phyloP scores from a whole-genome alignment of 2,329 filamentous ascomycete species.

The Teratosphaeriaceae sp. region DNA sequence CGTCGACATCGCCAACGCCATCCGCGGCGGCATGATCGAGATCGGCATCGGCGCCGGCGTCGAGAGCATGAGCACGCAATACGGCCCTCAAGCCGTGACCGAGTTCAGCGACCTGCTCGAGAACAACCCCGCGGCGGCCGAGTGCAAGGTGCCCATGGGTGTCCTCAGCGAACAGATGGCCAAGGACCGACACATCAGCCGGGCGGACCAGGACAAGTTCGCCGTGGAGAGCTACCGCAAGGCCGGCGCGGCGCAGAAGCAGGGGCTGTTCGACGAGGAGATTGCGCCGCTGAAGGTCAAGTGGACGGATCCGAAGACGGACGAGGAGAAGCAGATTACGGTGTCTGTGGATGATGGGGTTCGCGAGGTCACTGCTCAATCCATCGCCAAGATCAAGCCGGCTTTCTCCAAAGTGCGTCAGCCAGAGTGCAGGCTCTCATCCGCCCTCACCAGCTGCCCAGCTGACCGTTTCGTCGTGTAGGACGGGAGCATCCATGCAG shows the following conservation, averaged over 20 bases:
- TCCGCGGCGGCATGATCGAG: constrained; percentile 88
- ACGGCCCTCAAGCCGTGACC: constrained; percentile 79
- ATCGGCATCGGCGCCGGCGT: constrained; percentile 90
- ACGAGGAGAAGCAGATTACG: constrained; percentile 74
- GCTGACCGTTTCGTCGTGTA: background rate
- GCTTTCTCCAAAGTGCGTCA: constrained; percentile 66
- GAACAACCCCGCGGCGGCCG: constrained; percentile 70
- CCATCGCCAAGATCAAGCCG: constrained; percentile 80
- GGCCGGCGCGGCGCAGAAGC: constrained; percentile 74
- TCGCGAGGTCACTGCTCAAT: constrained; percentile 76
- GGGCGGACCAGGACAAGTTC: constrained; percentile 79
- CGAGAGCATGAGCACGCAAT: constrained; percentile 92
- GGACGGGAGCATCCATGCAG: constrained; percentile 89
- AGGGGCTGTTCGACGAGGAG: constrained; percentile 88
- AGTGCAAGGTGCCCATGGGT: constrained; percentile 98
- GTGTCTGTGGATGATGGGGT: constrained; percentile 85
- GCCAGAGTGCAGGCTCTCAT: background rate
- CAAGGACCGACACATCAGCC: constrained; percentile 67
- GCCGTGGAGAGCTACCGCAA: constrained; percentile 91
- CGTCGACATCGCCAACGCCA: constrained; percentile 90
- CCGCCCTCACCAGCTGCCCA: background rate
- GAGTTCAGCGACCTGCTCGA: constrained; percentile 92
- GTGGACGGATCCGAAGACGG: constrained; percentile 84
- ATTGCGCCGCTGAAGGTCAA: constrained; percentile 82
- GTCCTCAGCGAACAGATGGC: constrained; percentile 92